phyloP scores from a whole-genome alignment of 441 rosid genomes.

The Melastoma candidum region DNA sequence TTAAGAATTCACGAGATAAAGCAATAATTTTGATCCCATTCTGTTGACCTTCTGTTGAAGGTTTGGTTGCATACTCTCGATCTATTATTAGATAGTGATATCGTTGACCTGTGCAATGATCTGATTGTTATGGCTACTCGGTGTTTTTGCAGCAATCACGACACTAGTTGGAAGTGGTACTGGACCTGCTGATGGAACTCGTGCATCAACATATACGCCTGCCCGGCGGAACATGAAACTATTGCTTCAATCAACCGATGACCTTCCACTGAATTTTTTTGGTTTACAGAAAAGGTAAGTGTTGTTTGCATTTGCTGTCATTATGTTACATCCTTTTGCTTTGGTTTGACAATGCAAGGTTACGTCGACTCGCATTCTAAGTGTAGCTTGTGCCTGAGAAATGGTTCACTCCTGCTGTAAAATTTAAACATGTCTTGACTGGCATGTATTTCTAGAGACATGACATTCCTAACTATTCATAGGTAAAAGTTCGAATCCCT shows the following conservation, averaged over 20 bases:
- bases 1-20: too few relatives aligned
- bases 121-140: neutral
- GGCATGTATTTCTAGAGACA: neutral
- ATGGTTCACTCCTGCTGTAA: too few relatives aligned
- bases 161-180: slow-evolving; percentile 95
- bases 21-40: too few relatives aligned
- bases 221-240: slow-evolving; percentile 71
- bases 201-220: slow-evolving; percentile 94
- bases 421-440: neutral
- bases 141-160: slow-evolving; percentile 52
- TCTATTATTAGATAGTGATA: too few relatives aligned
- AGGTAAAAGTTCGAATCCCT: slow-evolving; percentile 76
- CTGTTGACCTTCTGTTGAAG: too few relatives aligned
- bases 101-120: too few relatives aligned
- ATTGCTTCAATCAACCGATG: slow-evolving; percentile 94
- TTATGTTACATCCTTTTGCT: too few relatives aligned
- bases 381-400: too few relatives aligned
- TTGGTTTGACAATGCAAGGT: too few relatives aligned
- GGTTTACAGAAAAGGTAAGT: slow-evolving; percentile 90
- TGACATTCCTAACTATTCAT: slow-evolving; percentile 1
- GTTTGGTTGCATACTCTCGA: too few relatives aligned
- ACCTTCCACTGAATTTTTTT: slow-evolving; percentile 76
- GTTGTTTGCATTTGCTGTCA: slow-evolving; percentile 2
- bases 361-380: too few relatives aligned
- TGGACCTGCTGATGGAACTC: slow-evolving; percentile 91